Base-by-base conservation (phyloP, 2,329 filamentous ascomycete genomes). In the Neopestalotiopsis sp. region DNA sequence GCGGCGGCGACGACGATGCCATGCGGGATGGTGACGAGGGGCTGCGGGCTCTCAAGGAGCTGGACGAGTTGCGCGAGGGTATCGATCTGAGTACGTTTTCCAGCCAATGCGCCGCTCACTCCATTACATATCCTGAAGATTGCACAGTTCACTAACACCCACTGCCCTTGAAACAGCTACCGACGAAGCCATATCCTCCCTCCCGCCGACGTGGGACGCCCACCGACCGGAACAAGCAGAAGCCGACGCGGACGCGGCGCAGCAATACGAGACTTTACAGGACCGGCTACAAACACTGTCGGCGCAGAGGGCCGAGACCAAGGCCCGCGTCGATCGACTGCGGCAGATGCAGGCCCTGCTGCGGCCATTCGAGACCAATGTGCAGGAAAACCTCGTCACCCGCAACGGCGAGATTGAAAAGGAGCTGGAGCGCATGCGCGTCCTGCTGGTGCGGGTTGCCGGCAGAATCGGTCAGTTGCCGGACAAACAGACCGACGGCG, bases 301-400 rank as follows among this genome's bases (percentile, higher is more conserved):
- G 13, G 80, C 82, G 1, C 79, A 81, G 20, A 82, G 85, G 30
- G 75, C 77, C n/a, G 77, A 77, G 17, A 77, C 75, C 1, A 77
- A 74, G 59, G 81, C 79, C 52, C 83, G 80, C 70, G 81, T 86
- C 69, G 86, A 80, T 71, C 82, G 81, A 66, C 82, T 85, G 74
- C 85, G 80, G 68, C 80, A 76, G 72, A 84, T 92, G 58, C 82
- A 85, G 34, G 77, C 77, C 12, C 75, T 88, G 3, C 77, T 92
- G 2, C 81, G 81, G 42, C 88, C 88, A 0, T 85, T 91, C 60
- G 45, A 42, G 20, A 12, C 40, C 14, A 49, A 71, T 17, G 20
- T 91, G 6, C 92, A 94, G 77, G 86, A 88, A 69, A 93, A 93
- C 75, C 78, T 94, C 3, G 84, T 92, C 1, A 90, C 89, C 65